Base-by-base conservation (phyloP, 805 yeast species). In the Suhomyces canberraensis region DNA sequence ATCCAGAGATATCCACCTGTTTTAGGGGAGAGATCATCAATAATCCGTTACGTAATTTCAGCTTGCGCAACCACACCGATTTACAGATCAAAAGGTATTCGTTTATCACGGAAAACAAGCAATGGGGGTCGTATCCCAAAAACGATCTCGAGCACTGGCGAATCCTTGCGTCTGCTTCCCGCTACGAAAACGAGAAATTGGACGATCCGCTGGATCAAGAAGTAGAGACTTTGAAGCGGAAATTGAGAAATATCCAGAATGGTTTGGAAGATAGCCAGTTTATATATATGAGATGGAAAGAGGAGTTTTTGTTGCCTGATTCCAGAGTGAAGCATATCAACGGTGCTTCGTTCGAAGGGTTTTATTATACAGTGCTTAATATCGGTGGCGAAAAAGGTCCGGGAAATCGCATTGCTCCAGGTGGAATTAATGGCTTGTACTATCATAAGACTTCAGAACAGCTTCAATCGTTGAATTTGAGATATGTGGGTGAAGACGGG, bases 211-310 rank as follows among this genome's bases (percentile, higher is more conserved):
- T 14, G 6, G 36, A 33, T 11, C 15, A 5, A 4, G 20, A 25
- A 18, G 16, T 24, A 21, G 20, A 24, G 9, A 25, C 11, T 13
- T 47, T 68, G 26, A 41, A 51, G 22, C 41, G 47, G 25, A 58
- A 56, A 35, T 52, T 68, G 36, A 40, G 41, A 13, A 42, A 39
- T 19, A 64, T 67, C 31, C 64, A 61, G 44, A 31, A 50, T 19
- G 66, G 66, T 16, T 33, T 45, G 21, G 58, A 54, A 25, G 60
- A 61, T 32, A 49, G 58, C 16, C 57, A 50, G 37, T 56, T 51
- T 50, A 61, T 90, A 4, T 90, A 79, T 56, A 90, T 90, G 96
- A 73, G 96, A 47, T 90, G 98, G 98, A 90, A 90, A 61, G 98
- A 90, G 59, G 77, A 80, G 51, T 88, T 88, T 52, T 62, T 90